Percentiles rank a stretch among this genome's conserved stretches.
phyloP scores from a whole-genome alignment of 1,139 yeast species.

The Nakaseomyces kungkrabaensis region DNA sequence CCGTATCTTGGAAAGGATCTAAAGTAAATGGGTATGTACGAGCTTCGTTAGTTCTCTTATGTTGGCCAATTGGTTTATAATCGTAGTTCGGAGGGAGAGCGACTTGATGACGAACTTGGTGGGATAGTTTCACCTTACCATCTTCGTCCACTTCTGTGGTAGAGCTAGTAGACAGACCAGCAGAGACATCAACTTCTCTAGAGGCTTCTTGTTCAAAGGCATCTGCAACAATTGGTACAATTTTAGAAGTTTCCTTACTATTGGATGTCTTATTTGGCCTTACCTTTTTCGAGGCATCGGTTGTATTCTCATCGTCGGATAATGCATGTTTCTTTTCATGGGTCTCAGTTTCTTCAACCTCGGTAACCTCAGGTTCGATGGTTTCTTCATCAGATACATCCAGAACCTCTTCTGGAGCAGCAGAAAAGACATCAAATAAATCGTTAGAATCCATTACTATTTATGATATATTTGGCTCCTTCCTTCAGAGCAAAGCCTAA shows the following conservation, averaged over 20 bases:
- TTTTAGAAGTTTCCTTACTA: constrained; percentile 29
- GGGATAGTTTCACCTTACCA: constrained; percentile 63
- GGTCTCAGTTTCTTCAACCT: constrained; percentile 5
- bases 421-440: constrained; percentile 60
- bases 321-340: constrained; percentile 8
- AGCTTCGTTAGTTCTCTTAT: constrained; percentile 63
- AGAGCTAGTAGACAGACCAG: constrained; percentile 44
- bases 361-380: constrained; percentile 8
- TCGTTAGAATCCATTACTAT: constrained; percentile 30
- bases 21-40: constrained; percentile 82
- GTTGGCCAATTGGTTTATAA: constrained; percentile 80
- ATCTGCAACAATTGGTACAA: constrained; percentile 72
- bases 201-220: constrained; percentile 86
- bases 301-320: constrained; percentile 11
- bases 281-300: constrained; percentile 17
- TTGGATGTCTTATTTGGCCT: constrained; percentile 19
- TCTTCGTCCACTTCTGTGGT: constrained; percentile 31
- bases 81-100: constrained; percentile 90
- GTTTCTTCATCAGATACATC: constrained; percentile 13
- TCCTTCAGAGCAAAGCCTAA: not conserved
- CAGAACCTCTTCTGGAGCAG: constrained; percentile 38
- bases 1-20: constrained; percentile 95
- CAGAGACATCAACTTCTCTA: constrained; percentile 72
- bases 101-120: constrained; percentile 95
- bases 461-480: not conserved